These are phyloP conservation scores for Lolium rigidum DNA, from an alignment of 176 grass and related monocot genomes.

Conservation along the genomic window DNA sequence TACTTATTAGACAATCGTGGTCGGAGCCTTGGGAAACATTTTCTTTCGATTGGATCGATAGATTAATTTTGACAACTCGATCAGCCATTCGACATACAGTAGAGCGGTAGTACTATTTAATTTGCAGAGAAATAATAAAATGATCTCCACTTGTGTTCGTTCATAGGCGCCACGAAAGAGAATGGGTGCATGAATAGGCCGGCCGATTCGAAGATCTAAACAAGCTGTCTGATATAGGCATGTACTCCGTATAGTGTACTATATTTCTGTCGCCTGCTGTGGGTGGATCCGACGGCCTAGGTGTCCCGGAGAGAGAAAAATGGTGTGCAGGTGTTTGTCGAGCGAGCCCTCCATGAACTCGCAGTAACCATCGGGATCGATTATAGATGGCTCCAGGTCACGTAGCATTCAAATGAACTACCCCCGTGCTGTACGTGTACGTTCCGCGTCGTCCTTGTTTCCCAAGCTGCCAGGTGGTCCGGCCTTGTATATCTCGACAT, in stretches of 20 bases:
- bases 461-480: no score
- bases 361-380: neutral
- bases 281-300: neutral
- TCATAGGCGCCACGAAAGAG: slow-evolving; percentile 31
- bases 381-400: neutral
- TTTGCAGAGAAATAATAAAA: neutral
- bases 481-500: no score
- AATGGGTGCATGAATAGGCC: slow-evolving; percentile 35
- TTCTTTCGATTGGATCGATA: neutral
- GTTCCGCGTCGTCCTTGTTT: no score
- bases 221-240: slow-evolving; percentile 32
- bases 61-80: slow-evolving; percentile 28
- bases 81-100: neutral
- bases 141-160: neutral
- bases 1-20: neutral
- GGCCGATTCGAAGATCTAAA: slow-evolving; percentile 18
- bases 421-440: neutral
- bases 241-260: neutral
- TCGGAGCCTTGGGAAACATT: neutral
- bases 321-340: neutral
- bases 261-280: neutral
- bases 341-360: neutral
- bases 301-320: neutral
- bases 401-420: slow-evolving; percentile 29
- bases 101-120: neutral